phyloP scores from a whole-genome alignment of 2,329 filamentous ascomycete genomes.

The Myotisia sp. region DNA sequence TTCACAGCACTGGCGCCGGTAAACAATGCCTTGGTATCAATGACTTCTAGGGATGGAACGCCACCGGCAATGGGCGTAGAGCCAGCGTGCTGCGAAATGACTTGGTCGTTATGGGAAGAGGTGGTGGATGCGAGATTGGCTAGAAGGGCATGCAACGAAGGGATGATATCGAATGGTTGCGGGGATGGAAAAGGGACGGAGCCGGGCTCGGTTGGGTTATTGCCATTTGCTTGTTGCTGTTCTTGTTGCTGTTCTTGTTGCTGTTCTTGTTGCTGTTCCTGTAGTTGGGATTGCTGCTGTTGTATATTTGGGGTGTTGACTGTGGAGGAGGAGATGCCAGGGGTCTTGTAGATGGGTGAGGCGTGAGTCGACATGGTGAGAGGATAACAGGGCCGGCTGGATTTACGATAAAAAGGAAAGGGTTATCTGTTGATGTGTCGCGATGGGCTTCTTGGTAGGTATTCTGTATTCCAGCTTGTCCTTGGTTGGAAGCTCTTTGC shows the following conservation, averaged over 20 bases:
- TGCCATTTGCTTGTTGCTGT: conserved; percentile 2
- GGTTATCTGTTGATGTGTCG: too few relatives aligned
- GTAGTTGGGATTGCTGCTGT: too few relatives aligned
- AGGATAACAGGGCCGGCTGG: background rate
- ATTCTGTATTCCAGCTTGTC: too few relatives aligned
- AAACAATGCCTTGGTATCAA: conserved; percentile 62
- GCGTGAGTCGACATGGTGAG: conserved; percentile 8
- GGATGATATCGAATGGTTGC: conserved; percentile 72
- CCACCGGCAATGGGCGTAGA: conserved; percentile 14
- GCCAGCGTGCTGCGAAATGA: conserved; percentile 17
- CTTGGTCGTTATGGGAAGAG: conserved; percentile 14
- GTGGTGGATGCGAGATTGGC: conserved; percentile 49
- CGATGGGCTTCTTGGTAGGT: too few relatives aligned
- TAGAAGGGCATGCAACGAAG: conserved; percentile 65
- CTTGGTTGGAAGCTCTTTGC: too few relatives aligned
- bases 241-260: conserved; percentile 2
- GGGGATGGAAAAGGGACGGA: conserved; percentile 49
- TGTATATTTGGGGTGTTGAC: conserved; percentile 5
- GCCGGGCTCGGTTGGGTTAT: background rate
- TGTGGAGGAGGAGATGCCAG: conserved; percentile 5
- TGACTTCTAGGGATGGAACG: conserved; percentile 19
- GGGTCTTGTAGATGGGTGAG: conserved; percentile 10
- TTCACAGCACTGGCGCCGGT: conserved; percentile 65
- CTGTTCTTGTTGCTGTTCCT: conserved; percentile 1
- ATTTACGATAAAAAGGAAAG: too few relatives aligned